Conservation (phyloP, 164 flowering plant genomes). For the Cinnamomum chago region DNA sequence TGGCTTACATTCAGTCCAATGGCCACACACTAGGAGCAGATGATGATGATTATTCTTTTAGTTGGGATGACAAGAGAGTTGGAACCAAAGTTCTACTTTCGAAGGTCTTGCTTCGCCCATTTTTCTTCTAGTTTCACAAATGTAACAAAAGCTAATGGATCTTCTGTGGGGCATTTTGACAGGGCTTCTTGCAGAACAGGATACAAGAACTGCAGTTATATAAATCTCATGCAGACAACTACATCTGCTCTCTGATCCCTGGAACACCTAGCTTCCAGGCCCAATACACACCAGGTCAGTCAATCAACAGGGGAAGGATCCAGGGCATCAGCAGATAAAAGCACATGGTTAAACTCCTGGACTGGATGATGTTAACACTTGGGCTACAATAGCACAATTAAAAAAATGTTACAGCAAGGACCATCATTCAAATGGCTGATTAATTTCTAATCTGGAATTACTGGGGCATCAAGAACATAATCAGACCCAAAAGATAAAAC, state of each 20-base stretch:
- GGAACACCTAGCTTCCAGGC: slow-evolving; percentile 70
- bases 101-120: slow-evolving; percentile 33
- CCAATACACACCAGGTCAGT: slow-evolving; percentile 83
- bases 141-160: neutral
- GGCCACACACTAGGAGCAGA: slow-evolving; percentile 82
- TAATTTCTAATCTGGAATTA: neutral
- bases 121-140: neutral
- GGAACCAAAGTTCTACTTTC: slow-evolving; percentile 89
- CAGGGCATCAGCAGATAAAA: neutral
- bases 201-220: slow-evolving; percentile 54
- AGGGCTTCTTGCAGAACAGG: slow-evolving; percentile 58
- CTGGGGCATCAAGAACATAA: neutral
- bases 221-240: slow-evolving; percentile 84
- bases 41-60: slow-evolving; percentile 75
- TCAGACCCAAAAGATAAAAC: neutral
- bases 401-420: neutral
- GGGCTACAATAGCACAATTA: neutral
- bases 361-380: neutral
- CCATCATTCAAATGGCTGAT: neutral
- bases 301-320: neutral
- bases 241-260: slow-evolving; percentile 78
- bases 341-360: neutral
- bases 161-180: slow-evolving; percentile 4
- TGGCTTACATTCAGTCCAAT: slow-evolving; percentile 71
- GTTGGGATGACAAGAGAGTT: slow-evolving; percentile 92